Base-by-base conservation (phyloP, 2,329 filamentous ascomycete species). In the Cordyceps javanica region DNA sequence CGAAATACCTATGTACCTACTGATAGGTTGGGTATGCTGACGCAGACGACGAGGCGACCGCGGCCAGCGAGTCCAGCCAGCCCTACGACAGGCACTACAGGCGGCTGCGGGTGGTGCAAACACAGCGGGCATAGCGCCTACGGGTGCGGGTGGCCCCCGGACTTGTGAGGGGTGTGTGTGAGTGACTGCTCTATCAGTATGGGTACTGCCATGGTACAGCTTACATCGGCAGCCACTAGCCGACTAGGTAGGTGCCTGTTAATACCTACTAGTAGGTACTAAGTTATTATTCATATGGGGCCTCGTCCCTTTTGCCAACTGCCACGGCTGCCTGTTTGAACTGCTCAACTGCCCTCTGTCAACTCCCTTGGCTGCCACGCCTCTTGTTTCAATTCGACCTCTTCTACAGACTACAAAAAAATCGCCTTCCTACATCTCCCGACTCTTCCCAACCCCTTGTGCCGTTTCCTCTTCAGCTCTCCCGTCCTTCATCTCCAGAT, bases 51-150 rank as follows among this genome's bases (percentile, higher is more conserved):
- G 14, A 16, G 26, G 14, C 38, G 9, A 49, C n/a, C 21, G 21
- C 11, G n/a, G 42, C 42, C 42, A 45, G 38, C 38, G 16, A 41
- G 38, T 5, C 16, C 38, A 14, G 19, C 23, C 52, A 55, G 52
- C 52, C 52, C 52, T 55, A 55, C 23, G 19, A 26, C 11, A 34
- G 21, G 25, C 25, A 13, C 19, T 38, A n/a, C 38, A 28, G 23
- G 52, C 52, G 42, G 52, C 52, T 55, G 28, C 32, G 23, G 42
- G 10, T 9, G 23, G 36, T 44, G 38, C 39, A 30, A 42, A 36
- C 32, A 48, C 32, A 55, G 52, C 41, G 52, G 52, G 21, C 51
- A 54, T 45, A 44, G 38, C 50, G 36, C 34, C 11, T 51, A 51
- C 26, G 30, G 30, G n/a, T n/a, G n/a, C n/a, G n/a, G n/a, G n/a